Base-by-base conservation (phyloP, 768 basidiomycete species). In the Russula dissimulans region DNA sequence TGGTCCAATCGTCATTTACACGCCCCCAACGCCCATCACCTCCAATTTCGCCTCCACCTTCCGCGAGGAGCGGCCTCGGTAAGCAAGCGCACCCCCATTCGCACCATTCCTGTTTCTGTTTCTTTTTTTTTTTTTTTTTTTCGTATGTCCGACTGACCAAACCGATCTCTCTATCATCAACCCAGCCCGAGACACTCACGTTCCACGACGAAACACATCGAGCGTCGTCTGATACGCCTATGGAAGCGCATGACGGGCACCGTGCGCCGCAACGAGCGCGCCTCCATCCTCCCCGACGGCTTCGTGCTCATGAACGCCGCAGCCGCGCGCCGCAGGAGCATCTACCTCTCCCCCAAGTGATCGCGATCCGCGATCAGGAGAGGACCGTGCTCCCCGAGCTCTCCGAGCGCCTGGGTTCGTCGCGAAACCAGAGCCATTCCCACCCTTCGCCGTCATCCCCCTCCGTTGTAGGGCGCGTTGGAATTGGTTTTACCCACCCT, bases 211-310 rank as follows among this genome's bases (percentile, higher is more conserved):
- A 83, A 81, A 61, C 71, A 70, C 66, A 69, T 87, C 59, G 78
- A 83, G 66, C 83, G 85, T 57, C 81, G 79, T 68, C 71, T 85
- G 61, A 70, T 86, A 55, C 72, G 75, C 45, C 74, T 78, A 10
- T 87, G 85, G 85, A 87, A 87, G 67, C 71, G 76, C 42, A 70
- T 86, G 67, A 85, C 83, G 29, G 73, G 76, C 26, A 72, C 74
- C 34, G 76, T 80, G 36, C 81, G 80, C 62, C 82, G 76, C 55
- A 73, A 73, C 38, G 76, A 78, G 29, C 79, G 81, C 44, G 74
- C 77, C 5, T 83, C 85, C 3, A 68, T 79, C 67, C 73, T 84
- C 50, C 78, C 81, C 34, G 76, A 78, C 26, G 84, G 83, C 68
- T 86, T 86, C 69, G 77, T 85, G 66, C 74, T 86, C 60, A 75